These are phyloP conservation scores for Zasmidium cellare DNA, from an alignment of 2,329 filamentous ascomycete species.

Conservation along the genomic window DNA sequence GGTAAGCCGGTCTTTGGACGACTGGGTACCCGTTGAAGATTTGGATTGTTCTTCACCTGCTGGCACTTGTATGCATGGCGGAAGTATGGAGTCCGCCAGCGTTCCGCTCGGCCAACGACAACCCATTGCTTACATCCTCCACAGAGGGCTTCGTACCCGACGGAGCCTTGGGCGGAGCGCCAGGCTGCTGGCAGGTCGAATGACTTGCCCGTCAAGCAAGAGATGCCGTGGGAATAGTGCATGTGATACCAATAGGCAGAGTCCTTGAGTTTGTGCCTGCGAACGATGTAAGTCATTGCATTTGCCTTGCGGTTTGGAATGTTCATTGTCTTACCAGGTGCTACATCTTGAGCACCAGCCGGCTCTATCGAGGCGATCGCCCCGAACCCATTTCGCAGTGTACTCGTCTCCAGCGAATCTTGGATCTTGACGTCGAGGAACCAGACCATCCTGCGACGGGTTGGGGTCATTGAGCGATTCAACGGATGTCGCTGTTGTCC, in stretches of 20 bases:
- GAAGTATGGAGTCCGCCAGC: conserved; percentile 92
- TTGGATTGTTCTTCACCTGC: conserved; percentile 16
- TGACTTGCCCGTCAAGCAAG: conserved; percentile 73
- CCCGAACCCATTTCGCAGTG: conserved; percentile 80
- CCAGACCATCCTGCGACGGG: not conserved
- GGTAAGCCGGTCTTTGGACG: conserved; percentile 16
- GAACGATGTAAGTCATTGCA: not conserved
- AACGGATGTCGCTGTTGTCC: not conserved
- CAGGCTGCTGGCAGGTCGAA: conserved; percentile 77
- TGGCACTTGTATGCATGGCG: conserved; percentile 77
- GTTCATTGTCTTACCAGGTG: conserved; percentile 72
- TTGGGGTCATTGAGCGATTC: not conserved
- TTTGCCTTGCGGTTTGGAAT: too few relatives aligned
- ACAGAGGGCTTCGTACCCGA: conserved; percentile 79
- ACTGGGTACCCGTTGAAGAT: conserved; percentile 6
- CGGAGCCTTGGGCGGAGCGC: conserved; percentile 76
- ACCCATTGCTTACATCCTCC: conserved; percentile 78
- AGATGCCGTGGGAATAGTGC: conserved; percentile 83
- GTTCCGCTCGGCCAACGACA: conserved; percentile 78
- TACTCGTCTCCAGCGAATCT: conserved; percentile 81
- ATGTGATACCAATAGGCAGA: conserved; percentile 87
- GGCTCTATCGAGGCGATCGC: conserved; percentile 82
- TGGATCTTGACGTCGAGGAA: conserved; percentile 23
- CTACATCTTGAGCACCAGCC: conserved; percentile 91
- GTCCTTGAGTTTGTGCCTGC: conserved; percentile 74